Conservation (phyloP, 176 grass and related monocot species). For the Panicum miliaceum region DNA sequence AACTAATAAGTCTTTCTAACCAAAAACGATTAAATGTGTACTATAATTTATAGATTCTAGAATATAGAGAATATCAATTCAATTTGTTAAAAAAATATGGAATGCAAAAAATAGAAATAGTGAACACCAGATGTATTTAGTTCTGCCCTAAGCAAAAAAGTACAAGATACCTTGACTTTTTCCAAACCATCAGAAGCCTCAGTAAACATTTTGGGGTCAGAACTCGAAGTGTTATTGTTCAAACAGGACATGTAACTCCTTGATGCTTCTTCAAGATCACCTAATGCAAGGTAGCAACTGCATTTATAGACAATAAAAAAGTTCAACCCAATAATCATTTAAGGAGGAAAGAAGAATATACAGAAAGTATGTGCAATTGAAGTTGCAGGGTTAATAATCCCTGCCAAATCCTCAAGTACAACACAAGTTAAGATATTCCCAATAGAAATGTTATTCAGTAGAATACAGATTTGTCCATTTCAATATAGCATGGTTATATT, state of each 20-base stretch:
- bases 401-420: conserved; percentile 33
- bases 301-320: conserved; percentile 33
- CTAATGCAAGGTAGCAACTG: conserved; percentile 87
- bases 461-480: conserved; percentile 17
- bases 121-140: conserved; percentile 3
- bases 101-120: background rate
- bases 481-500: conserved; percentile 19
- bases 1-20: background rate
- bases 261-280: conserved; percentile 82
- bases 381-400: conserved; percentile 16
- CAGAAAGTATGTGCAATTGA: conserved; percentile 31
- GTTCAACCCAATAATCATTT: conserved; percentile 30
- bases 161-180: conserved; percentile 70
- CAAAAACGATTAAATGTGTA: background rate
- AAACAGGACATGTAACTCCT: conserved; percentile 71
- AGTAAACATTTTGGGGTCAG: conserved; percentile 57
- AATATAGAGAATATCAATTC: conserved; percentile 27
- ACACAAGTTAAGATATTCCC: conserved; percentile 15
- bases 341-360: background rate
- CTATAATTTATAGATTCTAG: background rate
- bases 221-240: conserved; percentile 44
- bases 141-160: conserved; percentile 25
- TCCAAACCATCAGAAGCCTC: conserved; percentile 88
- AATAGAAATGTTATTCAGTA: background rate
- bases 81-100: conserved; percentile 23